Evolutionary conservation across 495 filamentous ascomycete genomes (phyloP).

Genomic region (Aspergillus indologenus): DNA sequence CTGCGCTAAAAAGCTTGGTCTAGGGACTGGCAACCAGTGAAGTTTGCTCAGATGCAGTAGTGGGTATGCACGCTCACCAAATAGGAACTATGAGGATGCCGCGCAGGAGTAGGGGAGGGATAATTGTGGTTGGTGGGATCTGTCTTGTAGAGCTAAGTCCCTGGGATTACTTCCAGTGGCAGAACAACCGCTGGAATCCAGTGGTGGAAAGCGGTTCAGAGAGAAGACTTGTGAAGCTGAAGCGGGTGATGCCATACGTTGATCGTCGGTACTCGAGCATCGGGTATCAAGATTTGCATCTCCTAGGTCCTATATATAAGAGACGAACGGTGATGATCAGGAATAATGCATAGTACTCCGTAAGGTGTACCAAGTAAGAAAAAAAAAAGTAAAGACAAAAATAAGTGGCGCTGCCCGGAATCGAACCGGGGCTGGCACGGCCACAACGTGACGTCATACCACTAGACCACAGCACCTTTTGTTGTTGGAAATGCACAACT

Average conservation of each 20-base stretch:
- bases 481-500: no score
- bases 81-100: neutral
- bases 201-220: no score
- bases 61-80: neutral
- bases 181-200: neutral
- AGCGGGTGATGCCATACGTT: neutral
- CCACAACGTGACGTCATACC: slow-evolving; percentile 51
- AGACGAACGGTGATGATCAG: no score
- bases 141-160: neutral
- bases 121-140: neutral
- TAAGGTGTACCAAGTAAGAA: slow-evolving; percentile 5
- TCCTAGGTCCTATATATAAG: no score
- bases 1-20: slow-evolving; percentile 12
- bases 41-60: neutral
- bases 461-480: slow-evolving; percentile 29
- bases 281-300: no score
- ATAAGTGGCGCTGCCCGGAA: slow-evolving; percentile 53
- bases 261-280: no score
- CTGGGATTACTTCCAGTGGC: neutral
- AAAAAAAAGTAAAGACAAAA: slow-evolving; percentile 9
- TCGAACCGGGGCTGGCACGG: slow-evolving; percentile 78
- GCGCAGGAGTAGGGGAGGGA: neutral
- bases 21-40: neutral
- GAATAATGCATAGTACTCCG: no score
- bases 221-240: no score